Evolutionary conservation across 2,329 filamentous ascomycete species (phyloP), one percentile per base, ranked within the genome.

Genomic region (Ophiostoma fasciatum): DNA sequence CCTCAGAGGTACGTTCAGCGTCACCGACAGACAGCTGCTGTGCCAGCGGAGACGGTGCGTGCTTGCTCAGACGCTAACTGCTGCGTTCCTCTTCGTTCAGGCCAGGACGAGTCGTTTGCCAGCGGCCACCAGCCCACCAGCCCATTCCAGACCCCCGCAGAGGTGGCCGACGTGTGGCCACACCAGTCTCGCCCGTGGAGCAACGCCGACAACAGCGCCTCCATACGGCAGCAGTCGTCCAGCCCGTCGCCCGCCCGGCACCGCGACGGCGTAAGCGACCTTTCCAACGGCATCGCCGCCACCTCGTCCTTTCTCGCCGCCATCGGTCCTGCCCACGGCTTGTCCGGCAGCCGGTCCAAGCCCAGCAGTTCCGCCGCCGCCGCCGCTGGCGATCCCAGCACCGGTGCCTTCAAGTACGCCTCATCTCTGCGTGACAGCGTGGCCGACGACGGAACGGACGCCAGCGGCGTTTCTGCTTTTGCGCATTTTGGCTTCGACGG

Each of bases 231-330:
- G 8, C 57, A 59, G 30, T 64, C 66, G 25, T 64, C 63, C 38
- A 71, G 61, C 44, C 67, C 67, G 23, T 79, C 77, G 12, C 74
- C 77, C 4, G 65, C 66, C 29, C 62, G 69, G 38, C 62, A 63
- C 23, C 64, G 71, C 41, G 60, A 69, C 28, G 60, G 56, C 9
- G 22, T 27, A 38, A 33, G 39, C 15, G 66, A 68, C 29, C 45
- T 62, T 10, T 52, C 59, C 29, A 64, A 58, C 39, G 52, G 19
- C 43, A 52, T 59, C 21, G 49, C 62, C 26, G 64, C 62, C 2
- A 45, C 61, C 27, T 49, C 61, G 2, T 45, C 62, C 25, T 50
- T 60, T 2, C 61, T 64, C n/a, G 50, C 61, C 10, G 55, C 60
- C 21, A 62, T 68, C 26, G 60, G 59, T n/a, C 60, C 62, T 22